A percentile compares a stretch with the other conserved stretches of the same genome.
Evolutionary conservation across 768 basidiomycete genomes (phyloP).

Genomic region (Phanerochaete carnosa): DNA sequence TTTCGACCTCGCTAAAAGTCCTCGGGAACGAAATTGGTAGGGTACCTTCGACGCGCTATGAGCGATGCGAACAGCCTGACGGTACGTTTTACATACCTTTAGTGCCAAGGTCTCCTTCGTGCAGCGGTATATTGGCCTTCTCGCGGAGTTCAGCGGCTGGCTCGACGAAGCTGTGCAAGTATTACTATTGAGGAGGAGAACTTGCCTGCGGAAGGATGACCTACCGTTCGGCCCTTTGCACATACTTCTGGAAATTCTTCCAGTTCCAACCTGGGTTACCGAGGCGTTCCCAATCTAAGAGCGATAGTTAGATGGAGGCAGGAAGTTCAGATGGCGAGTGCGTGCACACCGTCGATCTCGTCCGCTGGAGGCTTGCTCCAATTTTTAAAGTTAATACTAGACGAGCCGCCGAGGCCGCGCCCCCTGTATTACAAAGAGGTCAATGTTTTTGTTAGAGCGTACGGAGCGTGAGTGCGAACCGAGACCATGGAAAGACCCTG

Average conservation of each 20-base stretch:
- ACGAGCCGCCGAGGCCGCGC: slow-evolving; percentile 24
- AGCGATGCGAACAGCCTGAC: not conserved
- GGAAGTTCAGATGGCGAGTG: not conserved
- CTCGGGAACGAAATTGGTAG: not conserved
- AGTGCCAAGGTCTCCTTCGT: slow-evolving; percentile 12
- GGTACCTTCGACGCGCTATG: not conserved
- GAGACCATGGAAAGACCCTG: not conserved
- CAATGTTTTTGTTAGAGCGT: not conserved
- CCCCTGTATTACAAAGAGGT: slow-evolving; percentile 9
- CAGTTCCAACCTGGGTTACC: slow-evolving; percentile 27
- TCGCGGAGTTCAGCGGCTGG: slow-evolving; percentile 9
- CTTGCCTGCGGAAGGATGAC: not conserved
- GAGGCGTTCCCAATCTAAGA: slow-evolving; percentile 11
- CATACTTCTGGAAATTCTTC: slow-evolving; percentile 21
- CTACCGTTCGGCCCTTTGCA: slow-evolving; percentile 18
- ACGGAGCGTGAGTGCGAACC: not conserved
- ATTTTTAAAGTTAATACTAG: slow-evolving; percentile 21
- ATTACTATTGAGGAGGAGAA: not conserved
- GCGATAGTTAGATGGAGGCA: not conserved
- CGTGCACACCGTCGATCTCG: slow-evolving; percentile 20
- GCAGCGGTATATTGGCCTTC: slow-evolving; percentile 10
- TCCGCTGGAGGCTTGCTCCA: slow-evolving; percentile 21
- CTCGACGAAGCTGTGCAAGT: slow-evolving; percentile 10
- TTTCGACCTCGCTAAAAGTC: not conserved
- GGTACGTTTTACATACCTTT: no score